A percentile compares a stretch with the other conserved stretches of the same genome.
Evolutionary conservation across 2,329 filamentous ascomycete genomes (phyloP).

Genomic region (Trichoderma gracile): DNA sequence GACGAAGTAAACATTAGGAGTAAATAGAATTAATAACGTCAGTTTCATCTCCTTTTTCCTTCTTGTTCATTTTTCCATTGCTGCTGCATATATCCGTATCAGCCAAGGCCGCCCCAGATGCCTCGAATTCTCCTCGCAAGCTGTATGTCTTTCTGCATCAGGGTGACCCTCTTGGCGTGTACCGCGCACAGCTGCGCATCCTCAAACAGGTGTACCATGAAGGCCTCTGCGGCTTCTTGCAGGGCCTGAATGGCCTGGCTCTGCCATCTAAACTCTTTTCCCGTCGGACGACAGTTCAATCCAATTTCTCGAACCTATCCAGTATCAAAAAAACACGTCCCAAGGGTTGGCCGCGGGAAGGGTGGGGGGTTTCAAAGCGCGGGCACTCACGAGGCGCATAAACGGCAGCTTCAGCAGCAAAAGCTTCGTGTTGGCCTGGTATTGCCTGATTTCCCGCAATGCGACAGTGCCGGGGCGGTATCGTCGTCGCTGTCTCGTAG

Average conservation of each 20-base stretch:
- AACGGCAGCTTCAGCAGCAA: constrained; percentile 80
- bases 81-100: not conserved
- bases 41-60: constrained; percentile 3
- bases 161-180: constrained; percentile 93
- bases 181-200: constrained; percentile 83
- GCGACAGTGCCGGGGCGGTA: constrained; percentile 82
- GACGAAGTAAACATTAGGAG: not conserved
- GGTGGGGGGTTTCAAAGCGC: not conserved
- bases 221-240: constrained; percentile 95
- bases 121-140: constrained; percentile 79
- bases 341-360: not conserved
- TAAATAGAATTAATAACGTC: constrained; percentile 28
- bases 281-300: constrained; percentile 60
- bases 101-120: constrained; percentile 68
- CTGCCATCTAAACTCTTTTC: constrained; percentile 85
- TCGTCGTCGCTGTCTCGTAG: constrained; percentile 60
- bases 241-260: constrained; percentile 90
- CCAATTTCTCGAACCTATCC: constrained; percentile 65
- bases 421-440: constrained; percentile 87
- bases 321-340: constrained; percentile 4
- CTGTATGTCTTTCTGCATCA: constrained; percentile 98
- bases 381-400: constrained; percentile 59
- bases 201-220: constrained; percentile 93
- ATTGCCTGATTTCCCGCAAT: constrained; percentile 85
- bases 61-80: not conserved